A percentile compares a stretch with the other conserved stretches of the same genome.
Evolutionary conservation across 1,284 basidiomycete genomes (phyloP).

Genomic region (Tylopilus orsonianus): DNA sequence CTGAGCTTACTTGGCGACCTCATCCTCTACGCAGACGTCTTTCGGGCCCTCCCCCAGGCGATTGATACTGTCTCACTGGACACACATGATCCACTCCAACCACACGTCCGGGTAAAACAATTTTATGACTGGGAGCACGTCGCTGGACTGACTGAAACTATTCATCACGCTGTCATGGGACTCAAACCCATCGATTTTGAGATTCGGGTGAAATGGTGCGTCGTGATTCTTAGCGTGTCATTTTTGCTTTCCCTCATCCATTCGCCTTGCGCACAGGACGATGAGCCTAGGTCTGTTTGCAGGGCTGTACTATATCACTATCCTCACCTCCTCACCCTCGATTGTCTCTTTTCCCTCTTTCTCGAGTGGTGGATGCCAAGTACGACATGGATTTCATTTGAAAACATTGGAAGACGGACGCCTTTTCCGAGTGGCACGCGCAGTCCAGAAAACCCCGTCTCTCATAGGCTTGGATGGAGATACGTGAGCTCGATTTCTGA

Average conservation of each 20-base stretch:
- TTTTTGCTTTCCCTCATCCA: background rate
- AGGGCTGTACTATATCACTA: slow-evolving; percentile 76
- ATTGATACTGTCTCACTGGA: slow-evolving; percentile 70
- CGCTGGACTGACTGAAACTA: slow-evolving; percentile 75
- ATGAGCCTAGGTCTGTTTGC: slow-evolving; percentile 70
- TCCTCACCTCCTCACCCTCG: slow-evolving; percentile 78
- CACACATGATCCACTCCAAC: slow-evolving; percentile 73
- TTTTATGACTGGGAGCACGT: slow-evolving; percentile 94
- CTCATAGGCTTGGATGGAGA: background rate
- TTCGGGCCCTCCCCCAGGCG: slow-evolving; percentile 80
- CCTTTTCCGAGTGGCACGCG: slow-evolving; percentile 34
- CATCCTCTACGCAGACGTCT: slow-evolving; percentile 73
- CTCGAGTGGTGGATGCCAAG: slow-evolving; percentile 77
- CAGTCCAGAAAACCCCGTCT: background rate
- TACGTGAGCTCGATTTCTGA: slow-evolving; percentile 7
- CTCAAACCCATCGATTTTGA: slow-evolving; percentile 62
- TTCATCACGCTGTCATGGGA: slow-evolving; percentile 73
- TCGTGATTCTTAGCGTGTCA: background rate
- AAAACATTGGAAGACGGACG: slow-evolving; percentile 41
- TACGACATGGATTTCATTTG: slow-evolving; percentile 68
- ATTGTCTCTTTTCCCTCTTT: slow-evolving; percentile 75
- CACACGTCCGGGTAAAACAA: slow-evolving; percentile 73
- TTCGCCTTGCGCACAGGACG: slow-evolving; percentile 44
- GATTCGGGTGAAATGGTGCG: slow-evolving; percentile 71
- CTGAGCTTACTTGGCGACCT: too few relatives aligned